Conservation (phyloP, 164 flowering plant species). For the Tetrastigma voinierianum region DNA sequence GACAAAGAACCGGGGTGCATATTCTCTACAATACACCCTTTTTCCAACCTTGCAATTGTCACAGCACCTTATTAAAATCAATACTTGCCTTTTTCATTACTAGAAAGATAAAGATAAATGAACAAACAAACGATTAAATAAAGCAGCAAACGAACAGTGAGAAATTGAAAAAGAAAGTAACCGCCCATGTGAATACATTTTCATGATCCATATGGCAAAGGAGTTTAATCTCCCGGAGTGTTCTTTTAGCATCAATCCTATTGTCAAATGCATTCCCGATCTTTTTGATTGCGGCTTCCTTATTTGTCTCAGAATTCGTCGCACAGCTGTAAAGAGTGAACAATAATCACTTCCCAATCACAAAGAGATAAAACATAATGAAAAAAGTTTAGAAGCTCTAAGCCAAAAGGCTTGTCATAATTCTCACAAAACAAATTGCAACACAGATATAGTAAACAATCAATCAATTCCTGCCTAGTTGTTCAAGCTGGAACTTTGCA, state of each 20-base stretch:
- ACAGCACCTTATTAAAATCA: not conserved
- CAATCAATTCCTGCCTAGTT: not conserved
- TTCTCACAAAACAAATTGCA: not conserved
- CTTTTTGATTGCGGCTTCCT: slow-evolving; percentile 79
- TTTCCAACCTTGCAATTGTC: not conserved
- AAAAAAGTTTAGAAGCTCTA: not conserved
- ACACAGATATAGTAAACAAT: not conserved
- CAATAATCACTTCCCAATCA: not conserved
- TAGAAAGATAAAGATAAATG: too few species aligned
- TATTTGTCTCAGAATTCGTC: slow-evolving; percentile 62
- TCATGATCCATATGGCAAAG: slow-evolving; percentile 80
- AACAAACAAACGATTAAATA: too few species aligned
- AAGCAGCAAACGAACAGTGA: too few species aligned
- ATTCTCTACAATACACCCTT: not conserved
- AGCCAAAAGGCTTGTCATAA: not conserved
- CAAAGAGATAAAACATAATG: not conserved
- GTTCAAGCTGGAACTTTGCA: not conserved
- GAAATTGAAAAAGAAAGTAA: not conserved
- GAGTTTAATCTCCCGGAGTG: slow-evolving; percentile 78
- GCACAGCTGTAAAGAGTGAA: slow-evolving; percentile 49
- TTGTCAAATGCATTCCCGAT: slow-evolving; percentile 80
- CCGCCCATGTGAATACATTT: slow-evolving; percentile 37
- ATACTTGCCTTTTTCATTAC: too few species aligned
- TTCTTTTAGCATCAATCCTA: slow-evolving; percentile 76
- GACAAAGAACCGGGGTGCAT: too few species aligned